Base-by-base conservation (phyloP, 495 filamentous ascomycete species). In the Talaromyces adpressus region DNA sequence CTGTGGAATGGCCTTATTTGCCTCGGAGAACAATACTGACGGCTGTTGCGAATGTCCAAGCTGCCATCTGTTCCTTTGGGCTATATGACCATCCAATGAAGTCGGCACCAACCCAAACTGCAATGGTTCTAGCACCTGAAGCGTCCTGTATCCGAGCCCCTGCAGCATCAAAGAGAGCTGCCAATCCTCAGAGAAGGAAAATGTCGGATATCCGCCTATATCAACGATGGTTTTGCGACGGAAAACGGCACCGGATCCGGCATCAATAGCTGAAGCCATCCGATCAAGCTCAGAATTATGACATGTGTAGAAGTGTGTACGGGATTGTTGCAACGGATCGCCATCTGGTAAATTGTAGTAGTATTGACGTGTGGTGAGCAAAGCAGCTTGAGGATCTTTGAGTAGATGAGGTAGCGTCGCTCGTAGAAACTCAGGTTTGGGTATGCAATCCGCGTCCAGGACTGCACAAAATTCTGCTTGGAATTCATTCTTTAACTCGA, bases 51-150 rank as follows among this genome's bases (percentile, higher is more conserved):
- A 66, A 27, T 75, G 73, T 3, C 75, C 75, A 18, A 78, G 74
- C 57, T 74, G 62, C 77, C 79, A 82, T 32, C 81, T 71, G 36
- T 75, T 79, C 14, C 79, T 66, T 67, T 85, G 82, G 29, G 78
- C 77, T n/a, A 83, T 67, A 62, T 84, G 80, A 0, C 77, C 77
- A 16, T 70, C 68, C 18, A 82, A 70, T 8, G 78, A 76, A 14
- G 77, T 73, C 1, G 82, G 82, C n/a, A 82, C 80, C 0, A 76
- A 73, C 0, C 83, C 83, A 22, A 72, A 82, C 65, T 85, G 83
- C 14, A 85, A 62, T 14, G 72, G 67, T 57, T 84, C 82, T 29
- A 79, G 76, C 2, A 82, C 70, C 57, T 78, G 80, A 6, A 79
- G 71, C 6, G 73, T 81, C 22, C 71, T 70, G 66, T 78, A 76